Conservation (phyloP, 2,329 filamentous ascomycete genomes). For the Fusarium coicis region DNA sequence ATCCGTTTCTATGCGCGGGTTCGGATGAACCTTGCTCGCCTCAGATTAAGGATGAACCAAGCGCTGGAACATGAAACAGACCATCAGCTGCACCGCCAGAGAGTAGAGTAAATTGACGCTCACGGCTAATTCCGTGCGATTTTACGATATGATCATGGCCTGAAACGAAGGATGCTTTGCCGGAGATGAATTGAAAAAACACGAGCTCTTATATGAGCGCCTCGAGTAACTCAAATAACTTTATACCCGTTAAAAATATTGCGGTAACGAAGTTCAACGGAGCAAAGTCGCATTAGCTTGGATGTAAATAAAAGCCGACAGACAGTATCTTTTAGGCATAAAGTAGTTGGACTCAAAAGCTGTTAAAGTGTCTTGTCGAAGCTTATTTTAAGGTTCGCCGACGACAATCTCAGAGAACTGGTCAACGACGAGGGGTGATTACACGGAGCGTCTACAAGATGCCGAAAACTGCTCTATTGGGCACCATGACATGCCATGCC, state of each 20-base stretch:
- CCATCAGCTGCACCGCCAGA: not conserved
- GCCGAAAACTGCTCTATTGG: not conserved
- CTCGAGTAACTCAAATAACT: too few relatives aligned
- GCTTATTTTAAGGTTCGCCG: not conserved
- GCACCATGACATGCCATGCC: not conserved
- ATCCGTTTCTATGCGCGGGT: not conserved
- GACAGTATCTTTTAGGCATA: not conserved
- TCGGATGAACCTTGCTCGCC: not conserved
- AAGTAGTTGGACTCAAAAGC: not conserved
- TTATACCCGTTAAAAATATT: rapidly evolving
- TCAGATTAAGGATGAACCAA: conserved; percentile 11
- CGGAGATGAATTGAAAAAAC: not conserved
- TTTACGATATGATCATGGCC: not conserved
- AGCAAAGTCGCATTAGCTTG: rapidly evolving
- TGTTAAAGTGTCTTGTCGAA: rapidly evolving
- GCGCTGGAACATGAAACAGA: not conserved
- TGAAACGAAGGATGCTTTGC: not conserved
- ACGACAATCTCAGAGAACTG: not conserved
- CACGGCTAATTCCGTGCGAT: not conserved
- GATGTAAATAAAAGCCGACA: rapidly evolving
- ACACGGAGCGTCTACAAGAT: not conserved
- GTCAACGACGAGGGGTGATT: not conserved
- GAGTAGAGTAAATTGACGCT: not conserved
- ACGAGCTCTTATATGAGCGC: not conserved
- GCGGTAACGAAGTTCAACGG: not conserved